These are phyloP conservation scores for Fistulina hepatica DNA, from an alignment of 1,284 basidiomycete species.

Conservation along the genomic window DNA sequence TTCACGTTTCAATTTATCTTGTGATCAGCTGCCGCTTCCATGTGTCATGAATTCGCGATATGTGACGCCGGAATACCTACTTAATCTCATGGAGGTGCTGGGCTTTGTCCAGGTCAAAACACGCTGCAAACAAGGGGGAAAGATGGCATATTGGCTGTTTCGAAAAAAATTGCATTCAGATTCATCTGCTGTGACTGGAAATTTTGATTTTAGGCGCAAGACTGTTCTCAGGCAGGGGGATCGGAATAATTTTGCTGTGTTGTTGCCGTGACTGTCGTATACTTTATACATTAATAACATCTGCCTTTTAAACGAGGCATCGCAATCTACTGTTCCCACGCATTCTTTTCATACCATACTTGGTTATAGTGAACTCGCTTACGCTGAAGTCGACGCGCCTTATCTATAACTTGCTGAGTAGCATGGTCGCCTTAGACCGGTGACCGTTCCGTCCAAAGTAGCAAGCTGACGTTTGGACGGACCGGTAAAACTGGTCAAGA, in stretches of 20 bases:
- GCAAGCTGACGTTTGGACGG: no score
- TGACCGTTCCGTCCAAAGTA: no score
- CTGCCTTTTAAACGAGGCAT: no score
- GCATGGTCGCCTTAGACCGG: no score
- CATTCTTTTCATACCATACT: no score
- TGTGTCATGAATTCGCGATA: constrained; percentile 81
- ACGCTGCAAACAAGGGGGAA: constrained; percentile 54
- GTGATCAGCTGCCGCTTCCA: constrained; percentile 69
- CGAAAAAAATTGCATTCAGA: constrained; percentile 16
- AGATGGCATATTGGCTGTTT: constrained; percentile 71
- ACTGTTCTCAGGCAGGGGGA: constrained; percentile 48
- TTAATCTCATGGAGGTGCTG: constrained; percentile 44
- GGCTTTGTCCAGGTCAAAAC: constrained; percentile 55
- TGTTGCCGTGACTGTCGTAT: no score
- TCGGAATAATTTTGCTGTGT: constrained; percentile 73
- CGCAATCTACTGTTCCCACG: no score
- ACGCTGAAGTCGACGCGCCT: no score
- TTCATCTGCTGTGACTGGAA: constrained; percentile 9
- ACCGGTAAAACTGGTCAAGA: no score
- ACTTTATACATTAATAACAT: no score
- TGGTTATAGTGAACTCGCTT: no score
- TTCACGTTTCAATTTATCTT: constrained; percentile 1
- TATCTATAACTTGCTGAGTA: no score
- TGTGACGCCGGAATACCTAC: constrained; percentile 48
- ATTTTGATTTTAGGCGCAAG: constrained; percentile 41